A percentile compares a stretch with the other conserved stretches of the same genome.
These are phyloP conservation scores for Quillaja saponaria DNA, from an alignment of 306 rosid species.

Conservation along the genomic window DNA sequence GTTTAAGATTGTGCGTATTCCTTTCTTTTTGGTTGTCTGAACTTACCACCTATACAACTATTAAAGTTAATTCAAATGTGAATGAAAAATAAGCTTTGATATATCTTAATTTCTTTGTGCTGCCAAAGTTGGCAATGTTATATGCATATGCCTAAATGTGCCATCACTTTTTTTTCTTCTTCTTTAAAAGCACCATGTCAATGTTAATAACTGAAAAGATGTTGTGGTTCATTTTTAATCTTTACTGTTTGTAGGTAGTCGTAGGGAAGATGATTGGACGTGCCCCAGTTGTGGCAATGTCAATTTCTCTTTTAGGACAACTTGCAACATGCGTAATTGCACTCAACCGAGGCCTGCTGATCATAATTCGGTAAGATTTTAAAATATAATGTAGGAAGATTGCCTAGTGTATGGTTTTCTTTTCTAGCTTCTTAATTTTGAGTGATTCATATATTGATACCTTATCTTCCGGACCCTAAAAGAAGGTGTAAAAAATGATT, in stretches of 20 bases:
- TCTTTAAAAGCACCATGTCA: neutral
- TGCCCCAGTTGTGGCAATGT: constrained; percentile 98
- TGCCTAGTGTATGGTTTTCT: neutral
- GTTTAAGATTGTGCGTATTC: neutral
- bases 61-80: too few species aligned
- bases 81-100: too few species aligned
- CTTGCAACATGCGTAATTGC: constrained; percentile 99
- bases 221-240: constrained; percentile 5
- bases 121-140: too few species aligned
- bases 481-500: too few species aligned
- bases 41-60: too few species aligned
- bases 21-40: neutral
- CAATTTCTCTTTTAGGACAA: constrained; percentile 94
- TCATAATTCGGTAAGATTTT: constrained; percentile 67
- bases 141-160: neutral
- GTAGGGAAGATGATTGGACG: constrained; percentile 99
- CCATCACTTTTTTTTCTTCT: neutral
- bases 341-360: constrained; percentile 99
- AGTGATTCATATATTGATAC: too few species aligned
- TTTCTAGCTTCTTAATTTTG: too few species aligned
- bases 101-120: too few species aligned
- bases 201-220: neutral
- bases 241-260: constrained; percentile 66
- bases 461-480: too few species aligned
- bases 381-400: neutral